Conservation (phyloP, 2,329 filamentous ascomycete species). For the Plectosphaerella plurivora region DNA sequence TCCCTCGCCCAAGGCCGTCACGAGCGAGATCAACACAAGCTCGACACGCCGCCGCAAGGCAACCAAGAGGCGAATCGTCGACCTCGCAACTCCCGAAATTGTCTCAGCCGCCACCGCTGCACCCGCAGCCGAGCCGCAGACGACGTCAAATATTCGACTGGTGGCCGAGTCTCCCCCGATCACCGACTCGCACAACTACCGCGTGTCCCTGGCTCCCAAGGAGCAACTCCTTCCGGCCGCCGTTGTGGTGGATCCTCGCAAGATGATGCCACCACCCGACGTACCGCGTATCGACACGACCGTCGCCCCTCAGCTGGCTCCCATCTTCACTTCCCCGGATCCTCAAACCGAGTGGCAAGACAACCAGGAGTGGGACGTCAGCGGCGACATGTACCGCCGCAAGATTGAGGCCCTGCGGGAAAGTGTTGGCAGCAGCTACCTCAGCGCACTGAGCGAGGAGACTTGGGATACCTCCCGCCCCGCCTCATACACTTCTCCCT, state of each 20-base stretch:
- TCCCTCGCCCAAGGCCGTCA: slow-evolving; percentile 44
- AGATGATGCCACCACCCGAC: slow-evolving; percentile 22
- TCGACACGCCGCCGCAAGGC: slow-evolving; percentile 57
- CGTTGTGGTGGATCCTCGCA: slow-evolving; percentile 26
- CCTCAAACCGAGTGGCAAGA: slow-evolving; percentile 32
- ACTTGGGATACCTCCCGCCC: slow-evolving; percentile 47
- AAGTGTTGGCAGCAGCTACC: slow-evolving; percentile 82
- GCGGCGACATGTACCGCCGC: slow-evolving; percentile 76
- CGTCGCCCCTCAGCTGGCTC: slow-evolving; percentile 25
- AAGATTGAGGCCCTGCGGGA: slow-evolving; percentile 83
- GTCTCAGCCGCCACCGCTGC: slow-evolving; percentile 2
- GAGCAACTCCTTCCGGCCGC: slow-evolving; percentile 24
- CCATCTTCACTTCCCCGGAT: slow-evolving; percentile 24
- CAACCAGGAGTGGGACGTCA: slow-evolving; percentile 57
- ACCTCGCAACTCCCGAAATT: slow-evolving; percentile 52
- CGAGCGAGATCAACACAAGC: slow-evolving; percentile 54
- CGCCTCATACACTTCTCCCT: slow-evolving; percentile 30
- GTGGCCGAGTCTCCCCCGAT: slow-evolving; percentile 6
- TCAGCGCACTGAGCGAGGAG: slow-evolving; percentile 81
- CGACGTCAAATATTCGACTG: slow-evolving; percentile 5
- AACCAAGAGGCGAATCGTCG: slow-evolving; percentile 60
- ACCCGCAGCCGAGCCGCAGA: background rate
- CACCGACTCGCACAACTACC: slow-evolving; percentile 31
- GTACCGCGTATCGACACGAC: slow-evolving; percentile 34
- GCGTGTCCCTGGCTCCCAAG: slow-evolving; percentile 38